These are phyloP conservation scores for Pestalotiopsis sp. DNA, from an alignment of 2,329 filamentous ascomycete species.

Conservation along the genomic window DNA sequence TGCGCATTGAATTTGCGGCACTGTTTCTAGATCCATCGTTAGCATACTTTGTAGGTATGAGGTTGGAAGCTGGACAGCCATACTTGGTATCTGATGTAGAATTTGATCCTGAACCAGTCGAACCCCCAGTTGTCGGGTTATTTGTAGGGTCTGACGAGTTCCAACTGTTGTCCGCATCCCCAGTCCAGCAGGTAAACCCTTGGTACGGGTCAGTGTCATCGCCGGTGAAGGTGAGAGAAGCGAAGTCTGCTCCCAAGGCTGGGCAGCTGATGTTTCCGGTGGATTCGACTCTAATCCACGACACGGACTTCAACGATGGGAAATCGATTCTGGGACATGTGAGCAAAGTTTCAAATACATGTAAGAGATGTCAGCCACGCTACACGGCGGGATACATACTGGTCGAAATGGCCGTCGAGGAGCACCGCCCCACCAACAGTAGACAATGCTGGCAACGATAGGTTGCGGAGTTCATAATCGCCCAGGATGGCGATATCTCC, in stretches of 20 bases:
- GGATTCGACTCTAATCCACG: background rate
- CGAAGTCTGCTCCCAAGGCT: background rate
- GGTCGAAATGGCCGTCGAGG: background rate
- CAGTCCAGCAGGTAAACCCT: slow-evolving; percentile 2
- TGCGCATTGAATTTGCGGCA: background rate
- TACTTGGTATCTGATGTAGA: background rate
- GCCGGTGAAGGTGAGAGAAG: background rate
- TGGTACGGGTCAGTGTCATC: background rate
- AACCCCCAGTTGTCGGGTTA: background rate
- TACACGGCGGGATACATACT: background rate
- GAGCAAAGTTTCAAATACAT: background rate
- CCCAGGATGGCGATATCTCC: background rate
- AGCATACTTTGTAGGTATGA: too few species aligned
- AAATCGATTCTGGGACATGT: background rate
- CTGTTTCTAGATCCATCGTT: background rate
- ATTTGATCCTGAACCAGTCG: background rate
- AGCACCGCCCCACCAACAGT: background rate
- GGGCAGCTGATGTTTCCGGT: slow-evolving; percentile 1
- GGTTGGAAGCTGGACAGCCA: background rate
- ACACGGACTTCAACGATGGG: background rate
- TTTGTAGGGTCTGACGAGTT: background rate
- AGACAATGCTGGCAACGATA: background rate
- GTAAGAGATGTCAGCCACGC: background rate
- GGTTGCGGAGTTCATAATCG: background rate
- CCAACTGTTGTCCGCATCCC: background rate